Evolutionary conservation across 179 eudicot species (phyloP), one percentile per base, ranked within the genome.

Genomic region (Silene vulgaris): DNA sequence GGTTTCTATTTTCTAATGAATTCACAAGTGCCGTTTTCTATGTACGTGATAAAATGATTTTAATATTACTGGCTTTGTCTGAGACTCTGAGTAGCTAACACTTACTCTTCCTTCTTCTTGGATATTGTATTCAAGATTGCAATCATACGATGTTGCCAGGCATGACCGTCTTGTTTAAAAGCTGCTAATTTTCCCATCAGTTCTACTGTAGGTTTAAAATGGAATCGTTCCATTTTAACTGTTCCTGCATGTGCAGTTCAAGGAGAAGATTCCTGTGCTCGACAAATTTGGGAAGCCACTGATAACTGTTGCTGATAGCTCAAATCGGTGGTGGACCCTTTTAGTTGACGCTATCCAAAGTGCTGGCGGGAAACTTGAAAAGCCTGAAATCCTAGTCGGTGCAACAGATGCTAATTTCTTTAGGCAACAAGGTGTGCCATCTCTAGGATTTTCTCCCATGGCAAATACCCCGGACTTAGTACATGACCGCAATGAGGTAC

Each of bases 401-500:
- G 37, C 81, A 63, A 93, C 98, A 37, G 97, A 93, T 87, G 89
- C 93, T 82, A 87, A 89, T 72, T 88, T 83, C 84, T 93, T 87
- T 79, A 83, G 96, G 81, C 75, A 74, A 29, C 82, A 32, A 11
- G 96, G 96, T 35, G 63, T 93, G 72, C 96, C 97, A 17, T 96
- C 93, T 50, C 82, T 93, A 76, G 98, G 98, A 52, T 93, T 93
- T 81, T 93, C 96, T 21, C 97, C 96, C 40, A 88, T 91, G 88
- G 90, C 90, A 7, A 91, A 90, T 81, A 93, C 97, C 78, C 96
- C 92, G n/a, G 79, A 87, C 79, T 82, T 91, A 69, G 88, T 89
- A 74, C 97, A 93, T 75, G 91, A 87, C 80, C 97, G 91, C 84
- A 93, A 93, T 65, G 97, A 91, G 98, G 97, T 89, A 69, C 20